A percentile compares a stretch with the other conserved stretches of the same genome.
phyloP scores from a whole-genome alignment of 257 asterid genomes.

The Nicotiana noctiflora region DNA sequence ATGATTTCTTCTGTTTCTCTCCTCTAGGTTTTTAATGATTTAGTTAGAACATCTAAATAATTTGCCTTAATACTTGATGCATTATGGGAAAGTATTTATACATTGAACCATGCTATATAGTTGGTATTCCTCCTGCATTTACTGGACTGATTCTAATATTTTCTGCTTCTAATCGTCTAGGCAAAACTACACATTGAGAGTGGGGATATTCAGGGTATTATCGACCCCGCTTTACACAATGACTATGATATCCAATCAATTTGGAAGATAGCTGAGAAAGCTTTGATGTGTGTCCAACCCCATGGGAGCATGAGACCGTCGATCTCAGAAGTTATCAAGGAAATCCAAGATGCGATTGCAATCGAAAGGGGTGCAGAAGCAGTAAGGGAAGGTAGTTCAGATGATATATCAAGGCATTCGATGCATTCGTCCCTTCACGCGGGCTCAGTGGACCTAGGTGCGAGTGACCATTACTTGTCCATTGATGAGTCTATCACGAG shows the following conservation, averaged over 20 bases:
- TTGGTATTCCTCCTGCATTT: background rate
- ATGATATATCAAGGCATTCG: slow-evolving; percentile 70
- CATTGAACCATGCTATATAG: background rate
- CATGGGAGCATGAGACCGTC: slow-evolving; percentile 97
- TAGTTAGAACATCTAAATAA: background rate
- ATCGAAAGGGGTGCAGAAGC: slow-evolving; percentile 69
- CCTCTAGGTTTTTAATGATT: background rate
- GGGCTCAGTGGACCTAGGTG: slow-evolving; percentile 57
- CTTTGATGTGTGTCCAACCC: slow-evolving; percentile 86
- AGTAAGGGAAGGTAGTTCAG: slow-evolving; percentile 70
- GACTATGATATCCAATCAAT: slow-evolving; percentile 87
- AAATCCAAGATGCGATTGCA: slow-evolving; percentile 79
- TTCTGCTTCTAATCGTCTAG: slow-evolving; percentile 24
- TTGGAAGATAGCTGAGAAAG: slow-evolving; percentile 99
- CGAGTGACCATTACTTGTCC: slow-evolving; percentile 60
- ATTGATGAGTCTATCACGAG: slow-evolving; percentile 69
- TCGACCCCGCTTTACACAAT: slow-evolving; percentile 58
- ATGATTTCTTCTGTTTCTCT: background rate
- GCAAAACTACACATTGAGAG: slow-evolving; percentile 90
- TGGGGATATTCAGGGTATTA: slow-evolving; percentile 93
- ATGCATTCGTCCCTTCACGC: slow-evolving; percentile 62
- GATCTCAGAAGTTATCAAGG: slow-evolving; percentile 88
- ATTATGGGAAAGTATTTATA: background rate
- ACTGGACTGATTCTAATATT: background rate
- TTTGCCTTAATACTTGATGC: background rate